Evolutionary conservation across 78 protist species (phyloP), one percentile per base, ranked within the genome.

Genomic region (Emiliania huxleyi): DNA sequence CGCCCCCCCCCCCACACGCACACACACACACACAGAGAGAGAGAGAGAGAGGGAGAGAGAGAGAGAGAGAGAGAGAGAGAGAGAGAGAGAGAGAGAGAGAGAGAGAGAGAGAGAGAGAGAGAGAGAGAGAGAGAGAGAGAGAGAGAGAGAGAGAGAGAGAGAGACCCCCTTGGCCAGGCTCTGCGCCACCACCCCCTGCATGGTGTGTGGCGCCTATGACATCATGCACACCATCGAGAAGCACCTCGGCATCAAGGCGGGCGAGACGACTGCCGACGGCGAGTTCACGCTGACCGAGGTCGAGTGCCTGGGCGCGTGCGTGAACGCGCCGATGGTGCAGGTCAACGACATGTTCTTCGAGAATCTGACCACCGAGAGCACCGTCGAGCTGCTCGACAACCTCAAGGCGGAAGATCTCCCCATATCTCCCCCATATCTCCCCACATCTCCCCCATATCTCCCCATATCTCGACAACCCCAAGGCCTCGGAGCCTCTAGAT

Each of bases 281-380:
- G 37, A 75, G 56, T 98, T 96, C 89, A 97, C 98, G 25, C 94
- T 98, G 23, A 94, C 52, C 4, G 99, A 98, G 94, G 98, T 98
- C 43, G 99, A 98, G 94, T 98, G 99, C 95, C 97, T 97, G 37
- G 99, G 99, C 62, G 98, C 98, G 26, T 98, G 99, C 91, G 98
- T 96, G 40, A 98, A 98, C 91, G 99, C 99, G 18, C 99, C 99
- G n/a, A 96, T 98, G 98, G 45, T 62, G 92, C 95, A 96, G 52
- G 29, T 81, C 56, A 81, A 81, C 37, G 89, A 81, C 38, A 2
- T 42, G 25, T 81, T 81, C 89, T 81, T 44, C 55, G 98, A 95
- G 89, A 88, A 94, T 88, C 92, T 94, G 22, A 91, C 92, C 35
- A 46, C 90, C 33, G 93, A 83, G 91, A 87, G 35, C 44, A 56